Conservation (phyloP, 1,284 basidiomycete species). For the Heimioporus punctisporus region DNA sequence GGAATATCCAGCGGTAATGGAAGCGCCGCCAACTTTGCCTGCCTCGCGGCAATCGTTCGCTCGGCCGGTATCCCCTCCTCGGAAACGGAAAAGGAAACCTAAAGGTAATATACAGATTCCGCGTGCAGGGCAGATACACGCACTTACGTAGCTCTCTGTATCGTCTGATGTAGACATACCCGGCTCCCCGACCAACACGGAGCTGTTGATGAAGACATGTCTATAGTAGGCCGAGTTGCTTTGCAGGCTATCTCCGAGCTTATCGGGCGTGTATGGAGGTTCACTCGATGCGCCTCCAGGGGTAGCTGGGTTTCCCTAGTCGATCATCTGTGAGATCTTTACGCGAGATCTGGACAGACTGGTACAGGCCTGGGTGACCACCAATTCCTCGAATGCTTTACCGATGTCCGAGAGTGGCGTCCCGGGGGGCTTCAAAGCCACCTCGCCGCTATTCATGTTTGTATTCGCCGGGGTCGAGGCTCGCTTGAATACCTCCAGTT, state of each 20-base stretch:
- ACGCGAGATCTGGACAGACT: neutral
- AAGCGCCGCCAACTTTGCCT: slow-evolving; percentile 55
- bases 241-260: slow-evolving; percentile 21
- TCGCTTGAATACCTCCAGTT: slow-evolving; percentile 34
- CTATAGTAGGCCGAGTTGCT: slow-evolving; percentile 29
- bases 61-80: slow-evolving; percentile 42
- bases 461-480: slow-evolving; percentile 23
- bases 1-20: slow-evolving; percentile 65
- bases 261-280: slow-evolving; percentile 24
- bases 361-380: slow-evolving; percentile 3
- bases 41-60: slow-evolving; percentile 53
- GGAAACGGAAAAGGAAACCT: slow-evolving; percentile 18
- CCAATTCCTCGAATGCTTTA: neutral
- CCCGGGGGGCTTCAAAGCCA: neutral
- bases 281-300: neutral
- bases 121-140: slow-evolving; percentile 11
- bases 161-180: neutral
- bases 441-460: slow-evolving; percentile 4
- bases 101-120: neutral
- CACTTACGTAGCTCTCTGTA: slow-evolving; percentile 17
- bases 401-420: slow-evolving; percentile 2
- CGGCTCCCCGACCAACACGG: slow-evolving; percentile 4
- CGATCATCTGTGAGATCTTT: neutral
- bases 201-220: slow-evolving; percentile 11
- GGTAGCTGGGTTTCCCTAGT: neutral